phyloP scores from a whole-genome alignment of 768 basidiomycete genomes.

The Tricholomella constricta region DNA sequence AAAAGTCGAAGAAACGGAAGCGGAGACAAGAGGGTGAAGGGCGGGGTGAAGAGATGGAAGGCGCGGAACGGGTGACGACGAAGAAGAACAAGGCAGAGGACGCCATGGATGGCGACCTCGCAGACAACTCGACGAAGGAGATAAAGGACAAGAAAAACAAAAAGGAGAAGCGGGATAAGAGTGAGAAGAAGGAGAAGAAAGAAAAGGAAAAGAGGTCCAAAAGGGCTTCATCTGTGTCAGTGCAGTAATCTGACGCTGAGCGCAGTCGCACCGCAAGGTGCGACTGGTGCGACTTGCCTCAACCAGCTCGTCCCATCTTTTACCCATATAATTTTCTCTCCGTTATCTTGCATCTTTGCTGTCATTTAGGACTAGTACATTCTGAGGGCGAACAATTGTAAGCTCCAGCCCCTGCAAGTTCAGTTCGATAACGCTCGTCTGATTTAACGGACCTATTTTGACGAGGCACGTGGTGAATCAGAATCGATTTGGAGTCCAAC shows the following conservation, averaged over 20 bases:
- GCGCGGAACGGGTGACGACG: too few species aligned
- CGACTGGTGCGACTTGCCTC: too few species aligned
- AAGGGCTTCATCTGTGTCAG: constrained; percentile 16
- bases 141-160: constrained; percentile 19
- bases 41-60: not conserved
- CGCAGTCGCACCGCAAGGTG: too few species aligned
- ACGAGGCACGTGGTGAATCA: constrained; percentile 31
- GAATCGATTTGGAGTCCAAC: constrained; percentile 31
- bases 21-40: constrained; percentile 13
- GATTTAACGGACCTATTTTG: constrained; percentile 10
- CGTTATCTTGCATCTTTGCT: too few species aligned
- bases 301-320: too few species aligned
- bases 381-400: too few species aligned
- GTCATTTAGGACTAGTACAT: not conserved
- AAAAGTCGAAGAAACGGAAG: constrained; percentile 21
- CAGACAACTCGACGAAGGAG: constrained; percentile 15
- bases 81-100: constrained; percentile 17
- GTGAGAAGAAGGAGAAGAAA: constrained; percentile 30
- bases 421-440: not conserved
- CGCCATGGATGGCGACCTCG: constrained; percentile 17
- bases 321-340: too few species aligned
- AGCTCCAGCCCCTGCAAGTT: too few species aligned
- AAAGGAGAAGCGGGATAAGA: constrained; percentile 37
- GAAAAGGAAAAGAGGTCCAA: constrained; percentile 22
- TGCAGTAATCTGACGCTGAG: constrained; percentile 9